phyloP scores from a whole-genome alignment of 192 early-diverging fungal species.

The Rhizophagus sp. region DNA sequence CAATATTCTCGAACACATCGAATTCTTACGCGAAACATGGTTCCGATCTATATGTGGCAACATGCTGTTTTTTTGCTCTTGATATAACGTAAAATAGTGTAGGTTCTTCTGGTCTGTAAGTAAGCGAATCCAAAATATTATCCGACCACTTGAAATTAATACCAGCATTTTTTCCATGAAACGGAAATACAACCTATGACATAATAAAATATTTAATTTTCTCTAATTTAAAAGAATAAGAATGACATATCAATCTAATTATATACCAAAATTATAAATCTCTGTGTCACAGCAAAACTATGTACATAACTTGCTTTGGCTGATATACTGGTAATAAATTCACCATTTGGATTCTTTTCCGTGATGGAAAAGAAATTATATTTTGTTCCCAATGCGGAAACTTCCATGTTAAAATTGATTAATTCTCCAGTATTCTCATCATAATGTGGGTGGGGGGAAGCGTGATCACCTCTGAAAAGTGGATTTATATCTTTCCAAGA shows the following conservation, averaged over 20 bases:
- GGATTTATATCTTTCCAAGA: slow-evolving; percentile 65
- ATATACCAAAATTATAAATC: slow-evolving; percentile 70
- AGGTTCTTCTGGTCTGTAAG: slow-evolving; percentile 58
- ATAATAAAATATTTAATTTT: neutral
- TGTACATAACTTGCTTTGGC: slow-evolving; percentile 73
- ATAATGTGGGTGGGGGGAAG: slow-evolving; percentile 70
- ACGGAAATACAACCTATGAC: slow-evolving; percentile 52
- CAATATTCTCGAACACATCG: neutral
- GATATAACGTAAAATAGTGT: slow-evolving; percentile 75
- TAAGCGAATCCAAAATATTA: slow-evolving; percentile 69
- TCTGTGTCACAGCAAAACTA: slow-evolving; percentile 72
- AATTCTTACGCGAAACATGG: slow-evolving; percentile 59
- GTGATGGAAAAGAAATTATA: slow-evolving; percentile 69
- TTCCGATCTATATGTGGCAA: slow-evolving; percentile 68
- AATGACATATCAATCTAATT: neutral
- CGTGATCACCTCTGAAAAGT: slow-evolving; percentile 61
- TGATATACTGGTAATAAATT: slow-evolving; percentile 59
- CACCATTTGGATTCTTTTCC: slow-evolving; percentile 62
- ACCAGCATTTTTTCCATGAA: slow-evolving; percentile 60
- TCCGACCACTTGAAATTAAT: slow-evolving; percentile 70
- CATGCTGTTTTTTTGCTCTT: slow-evolving; percentile 62
- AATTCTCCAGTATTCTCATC: slow-evolving; percentile 71
- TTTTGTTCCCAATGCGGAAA: slow-evolving; percentile 65
- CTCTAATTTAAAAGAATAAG: neutral
- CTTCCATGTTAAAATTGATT: slow-evolving; percentile 74